Evolutionary conservation across 1,284 basidiomycete species (phyloP).

Genomic region (Peniophora sp.): DNA sequence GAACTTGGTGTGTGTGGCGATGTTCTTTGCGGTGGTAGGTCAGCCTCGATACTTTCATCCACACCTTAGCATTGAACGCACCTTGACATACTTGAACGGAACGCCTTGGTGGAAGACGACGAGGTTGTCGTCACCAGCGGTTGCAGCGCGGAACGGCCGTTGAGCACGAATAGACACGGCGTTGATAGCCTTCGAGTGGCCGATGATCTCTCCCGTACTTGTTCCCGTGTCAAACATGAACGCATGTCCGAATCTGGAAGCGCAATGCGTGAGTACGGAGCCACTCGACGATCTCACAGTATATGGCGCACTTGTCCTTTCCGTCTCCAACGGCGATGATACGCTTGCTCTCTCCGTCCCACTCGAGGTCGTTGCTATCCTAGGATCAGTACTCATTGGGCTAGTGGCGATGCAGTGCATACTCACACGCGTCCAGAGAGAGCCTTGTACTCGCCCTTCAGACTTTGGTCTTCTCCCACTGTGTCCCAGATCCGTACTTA

Average conservation of each 20-base stretch:
- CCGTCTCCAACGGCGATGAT: slow-evolving; percentile 97
- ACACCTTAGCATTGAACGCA: slow-evolving; percentile 16
- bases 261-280: neutral
- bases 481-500: slow-evolving; percentile 91
- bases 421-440: slow-evolving; percentile 76
- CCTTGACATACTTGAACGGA: slow-evolving; percentile 88
- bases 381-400: neutral
- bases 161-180: slow-evolving; percentile 87
- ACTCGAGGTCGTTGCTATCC: slow-evolving; percentile 82
- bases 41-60: neutral
- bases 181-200: slow-evolving; percentile 91
- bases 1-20: slow-evolving; percentile 88
- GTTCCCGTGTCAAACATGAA: slow-evolving; percentile 87
- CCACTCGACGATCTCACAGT: neutral
- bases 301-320: slow-evolving; percentile 62
- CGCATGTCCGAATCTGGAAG: slow-evolving; percentile 70
- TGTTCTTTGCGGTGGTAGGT: slow-evolving; percentile 39
- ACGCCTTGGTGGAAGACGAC: slow-evolving; percentile 82
- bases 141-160: slow-evolving; percentile 87
- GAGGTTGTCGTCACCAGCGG: slow-evolving; percentile 76
- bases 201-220: slow-evolving; percentile 88
- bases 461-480: slow-evolving; percentile 76
- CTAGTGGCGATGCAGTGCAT: neutral
- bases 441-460: slow-evolving; percentile 83
- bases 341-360: slow-evolving; percentile 96